phyloP scores from a whole-genome alignment of 1,284 basidiomycete genomes.

The Ustilago sp. region DNA sequence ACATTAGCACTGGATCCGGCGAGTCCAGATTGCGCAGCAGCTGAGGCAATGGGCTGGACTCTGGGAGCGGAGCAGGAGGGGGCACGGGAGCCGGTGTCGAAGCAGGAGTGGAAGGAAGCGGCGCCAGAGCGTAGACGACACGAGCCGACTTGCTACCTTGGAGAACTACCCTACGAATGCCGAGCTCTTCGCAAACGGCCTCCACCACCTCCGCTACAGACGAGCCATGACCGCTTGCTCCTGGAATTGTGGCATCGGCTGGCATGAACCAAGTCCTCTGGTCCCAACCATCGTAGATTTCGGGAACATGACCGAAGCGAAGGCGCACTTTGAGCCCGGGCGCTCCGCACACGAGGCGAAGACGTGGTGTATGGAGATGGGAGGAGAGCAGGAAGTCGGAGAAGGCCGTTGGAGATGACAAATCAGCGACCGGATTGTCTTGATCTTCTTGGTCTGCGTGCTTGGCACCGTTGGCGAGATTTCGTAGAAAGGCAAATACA shows the following conservation, averaged over 20 bases:
- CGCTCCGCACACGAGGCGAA: slow-evolving; percentile 77
- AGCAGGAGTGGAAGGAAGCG: slow-evolving; percentile 36
- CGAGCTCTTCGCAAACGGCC: slow-evolving; percentile 76
- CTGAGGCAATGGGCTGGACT: slow-evolving; percentile 26
- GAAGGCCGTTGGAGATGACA: slow-evolving; percentile 41
- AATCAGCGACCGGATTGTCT: slow-evolving; percentile 80
- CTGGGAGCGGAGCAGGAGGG: slow-evolving; percentile 48
- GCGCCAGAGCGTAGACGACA: slow-evolving; percentile 63
- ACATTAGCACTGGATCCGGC: slow-evolving; percentile 44
- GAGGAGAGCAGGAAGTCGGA: slow-evolving; percentile 80
- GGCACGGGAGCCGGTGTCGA: slow-evolving; percentile 48
- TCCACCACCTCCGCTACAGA: slow-evolving; percentile 70
- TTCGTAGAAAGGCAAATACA: slow-evolving; percentile 73
- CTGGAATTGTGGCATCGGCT: slow-evolving; percentile 29
- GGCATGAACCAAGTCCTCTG: slow-evolving; percentile 49
- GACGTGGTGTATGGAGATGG: slow-evolving; percentile 77
- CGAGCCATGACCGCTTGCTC: slow-evolving; percentile 37
- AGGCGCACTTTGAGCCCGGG: slow-evolving; percentile 75
- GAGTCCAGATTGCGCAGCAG: slow-evolving; percentile 27
- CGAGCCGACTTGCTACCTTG: slow-evolving; percentile 68
- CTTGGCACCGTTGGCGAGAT: slow-evolving; percentile 75
- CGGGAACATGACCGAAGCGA: slow-evolving; percentile 79
- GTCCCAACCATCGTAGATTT: slow-evolving; percentile 76
- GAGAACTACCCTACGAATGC: slow-evolving; percentile 74
- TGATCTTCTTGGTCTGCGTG: slow-evolving; percentile 83